phyloP scores from a whole-genome alignment of 805 yeast genomes.

The Suhomyces pyralidae region DNA sequence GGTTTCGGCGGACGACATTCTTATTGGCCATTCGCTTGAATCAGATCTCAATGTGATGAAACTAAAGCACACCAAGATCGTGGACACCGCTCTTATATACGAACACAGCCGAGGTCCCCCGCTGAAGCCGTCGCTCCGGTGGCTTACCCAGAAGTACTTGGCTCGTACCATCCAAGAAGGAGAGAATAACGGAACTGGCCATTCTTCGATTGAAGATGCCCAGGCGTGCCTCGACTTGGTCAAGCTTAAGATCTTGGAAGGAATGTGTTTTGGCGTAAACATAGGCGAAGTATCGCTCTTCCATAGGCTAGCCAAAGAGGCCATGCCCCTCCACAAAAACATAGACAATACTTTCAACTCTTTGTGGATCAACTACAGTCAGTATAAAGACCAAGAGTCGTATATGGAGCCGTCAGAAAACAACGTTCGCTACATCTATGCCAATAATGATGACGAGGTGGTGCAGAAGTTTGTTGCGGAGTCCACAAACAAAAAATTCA shows the following conservation, averaged over 20 bases:
- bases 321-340: neutral
- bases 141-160: constrained; percentile 59
- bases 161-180: constrained; percentile 63
- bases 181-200: constrained; percentile 54
- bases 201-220: constrained; percentile 86
- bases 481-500: constrained; percentile 41
- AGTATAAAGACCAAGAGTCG: constrained; percentile 15
- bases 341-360: constrained; percentile 11
- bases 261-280: constrained; percentile 57
- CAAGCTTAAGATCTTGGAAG: constrained; percentile 65
- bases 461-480: constrained; percentile 40
- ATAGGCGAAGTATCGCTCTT: constrained; percentile 22
- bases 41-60: constrained; percentile 72
- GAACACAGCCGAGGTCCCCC: constrained; percentile 87
- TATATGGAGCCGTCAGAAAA: constrained; percentile 14
- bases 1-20: constrained; percentile 55
- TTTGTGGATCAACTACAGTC: constrained; percentile 23
- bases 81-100: constrained; percentile 76
- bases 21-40: constrained; percentile 89
- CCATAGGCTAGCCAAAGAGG: constrained; percentile 7
- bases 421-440: constrained; percentile 32
- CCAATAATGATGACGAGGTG: constrained; percentile 59
- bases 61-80: constrained; percentile 66
- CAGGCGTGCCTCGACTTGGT: constrained; percentile 73
- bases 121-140: constrained; percentile 69